Evolutionary conservation across 208 protist species (phyloP).

Genomic region (Leishmania lainsoni): DNA sequence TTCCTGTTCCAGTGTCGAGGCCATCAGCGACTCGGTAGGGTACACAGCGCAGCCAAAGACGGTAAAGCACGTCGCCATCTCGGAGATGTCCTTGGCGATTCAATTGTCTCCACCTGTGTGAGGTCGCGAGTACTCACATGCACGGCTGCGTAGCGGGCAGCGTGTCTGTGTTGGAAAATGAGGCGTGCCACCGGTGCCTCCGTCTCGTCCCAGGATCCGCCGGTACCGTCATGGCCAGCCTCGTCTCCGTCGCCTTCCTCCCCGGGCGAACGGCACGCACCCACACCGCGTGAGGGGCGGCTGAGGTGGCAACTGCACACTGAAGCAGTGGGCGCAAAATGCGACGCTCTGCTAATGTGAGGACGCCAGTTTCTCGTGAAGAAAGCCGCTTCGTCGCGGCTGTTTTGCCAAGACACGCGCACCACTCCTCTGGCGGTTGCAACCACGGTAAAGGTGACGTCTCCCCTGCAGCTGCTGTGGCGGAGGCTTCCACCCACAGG

Average conservation of each 20-base stretch:
- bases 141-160: conserved; percentile 17
- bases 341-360: conserved; percentile 13
- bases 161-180: conserved; percentile 19
- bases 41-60: conserved; percentile 19
- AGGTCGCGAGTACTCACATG: conserved; percentile 5
- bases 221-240: not conserved
- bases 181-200: not conserved
- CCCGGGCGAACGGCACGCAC: conserved; percentile 6
- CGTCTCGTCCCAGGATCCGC: not conserved
- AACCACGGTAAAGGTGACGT: conserved; percentile 9
- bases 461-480: not conserved
- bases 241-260: not conserved
- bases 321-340: conserved; percentile 24
- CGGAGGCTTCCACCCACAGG: not conserved
- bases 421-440: conserved; percentile 6
- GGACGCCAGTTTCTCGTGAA: not conserved
- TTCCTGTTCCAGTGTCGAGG: conserved; percentile 1
- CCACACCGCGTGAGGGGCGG: conserved; percentile 19
- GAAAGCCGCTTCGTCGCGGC: not conserved
- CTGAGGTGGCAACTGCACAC: conserved; percentile 22
- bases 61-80: conserved; percentile 18
- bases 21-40: conserved; percentile 3
- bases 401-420: not conserved
- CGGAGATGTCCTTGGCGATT: conserved; percentile 15
- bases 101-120: not conserved